Evolutionary conservation across 2,329 filamentous ascomycete genomes (phyloP).

Genomic region (Colletotrichum viniferum): DNA sequence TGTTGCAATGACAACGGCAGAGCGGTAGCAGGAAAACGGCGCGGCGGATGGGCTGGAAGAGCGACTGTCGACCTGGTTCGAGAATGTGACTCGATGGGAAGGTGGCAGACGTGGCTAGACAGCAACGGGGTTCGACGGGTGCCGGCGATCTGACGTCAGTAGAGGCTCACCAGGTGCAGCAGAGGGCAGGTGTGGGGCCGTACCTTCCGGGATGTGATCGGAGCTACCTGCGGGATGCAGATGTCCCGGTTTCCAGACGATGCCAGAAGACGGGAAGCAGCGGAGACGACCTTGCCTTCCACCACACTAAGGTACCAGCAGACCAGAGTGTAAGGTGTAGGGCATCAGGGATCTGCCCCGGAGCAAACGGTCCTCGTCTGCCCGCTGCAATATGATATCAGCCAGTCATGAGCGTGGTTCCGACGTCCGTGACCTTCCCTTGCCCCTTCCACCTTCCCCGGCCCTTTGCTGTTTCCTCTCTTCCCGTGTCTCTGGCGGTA

Average conservation of each 20-base stretch:
- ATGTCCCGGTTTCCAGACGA: conserved; percentile 8
- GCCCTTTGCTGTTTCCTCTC: neutral
- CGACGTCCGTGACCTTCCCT: conserved; percentile 1
- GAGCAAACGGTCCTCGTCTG: conserved; percentile 14
- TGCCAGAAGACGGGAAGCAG: conserved; percentile 12
- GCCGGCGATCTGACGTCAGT: conserved; percentile 12
- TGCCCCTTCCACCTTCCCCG: neutral
- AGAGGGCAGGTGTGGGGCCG: neutral
- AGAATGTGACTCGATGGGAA: neutral
- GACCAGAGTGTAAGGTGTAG: neutral
- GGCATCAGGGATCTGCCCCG: neutral
- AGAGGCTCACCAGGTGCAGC: neutral
- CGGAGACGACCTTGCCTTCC: neutral
- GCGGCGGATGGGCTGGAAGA: neutral
- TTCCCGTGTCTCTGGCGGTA: neutral
- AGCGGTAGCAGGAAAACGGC: neutral
- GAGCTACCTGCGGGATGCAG: neutral
- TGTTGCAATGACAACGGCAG: neutral
- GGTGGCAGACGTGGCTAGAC: neutral
- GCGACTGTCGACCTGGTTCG: neutral
- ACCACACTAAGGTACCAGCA: neutral
- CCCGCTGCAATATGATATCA: neutral
- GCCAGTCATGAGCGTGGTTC: neutral
- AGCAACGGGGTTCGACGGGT: neutral
- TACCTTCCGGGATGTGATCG: conserved; percentile 3